Conservation (phyloP, 75 land plant species). For the Adiantum capillusveneris region DNA sequence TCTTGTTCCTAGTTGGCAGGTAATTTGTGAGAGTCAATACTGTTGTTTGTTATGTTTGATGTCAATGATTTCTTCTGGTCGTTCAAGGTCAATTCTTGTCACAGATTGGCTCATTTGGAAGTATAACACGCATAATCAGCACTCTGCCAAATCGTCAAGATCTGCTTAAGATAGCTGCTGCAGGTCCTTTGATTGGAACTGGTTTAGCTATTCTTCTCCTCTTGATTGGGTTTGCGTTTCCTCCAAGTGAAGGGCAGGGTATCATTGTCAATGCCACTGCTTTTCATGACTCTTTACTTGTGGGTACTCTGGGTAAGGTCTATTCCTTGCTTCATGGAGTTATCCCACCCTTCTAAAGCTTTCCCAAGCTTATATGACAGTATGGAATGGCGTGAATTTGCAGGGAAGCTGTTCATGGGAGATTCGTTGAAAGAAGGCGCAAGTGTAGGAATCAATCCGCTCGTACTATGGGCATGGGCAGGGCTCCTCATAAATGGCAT, state of each 20-base stretch:
- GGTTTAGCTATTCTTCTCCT: conserved; percentile 52
- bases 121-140: conserved; percentile 66
- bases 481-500: conserved; percentile 93
- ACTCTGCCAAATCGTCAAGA: conserved; percentile 62
- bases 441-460: conserved; percentile 60
- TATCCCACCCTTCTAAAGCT: too few species aligned
- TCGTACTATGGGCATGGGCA: conserved; percentile 86
- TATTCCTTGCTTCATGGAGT: background rate
- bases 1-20: conserved; percentile 96
- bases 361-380: too few species aligned
- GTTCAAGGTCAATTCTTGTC: background rate
- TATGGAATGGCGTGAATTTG: too few species aligned
- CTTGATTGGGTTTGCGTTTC: conserved; percentile 60
- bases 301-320: conserved; percentile 66
- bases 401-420: conserved; percentile 82
- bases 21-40: background rate
- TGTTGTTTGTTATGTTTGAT: too few species aligned
- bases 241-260: conserved; percentile 76
- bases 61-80: background rate
- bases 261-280: conserved; percentile 58
- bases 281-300: conserved; percentile 87
- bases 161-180: conserved; percentile 71
- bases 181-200: conserved; percentile 83
- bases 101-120: conserved; percentile 96
- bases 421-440: conserved; percentile 78